Base-by-base conservation (phyloP, 2,329 filamentous ascomycete genomes). In the Gremmenia infestans region DNA sequence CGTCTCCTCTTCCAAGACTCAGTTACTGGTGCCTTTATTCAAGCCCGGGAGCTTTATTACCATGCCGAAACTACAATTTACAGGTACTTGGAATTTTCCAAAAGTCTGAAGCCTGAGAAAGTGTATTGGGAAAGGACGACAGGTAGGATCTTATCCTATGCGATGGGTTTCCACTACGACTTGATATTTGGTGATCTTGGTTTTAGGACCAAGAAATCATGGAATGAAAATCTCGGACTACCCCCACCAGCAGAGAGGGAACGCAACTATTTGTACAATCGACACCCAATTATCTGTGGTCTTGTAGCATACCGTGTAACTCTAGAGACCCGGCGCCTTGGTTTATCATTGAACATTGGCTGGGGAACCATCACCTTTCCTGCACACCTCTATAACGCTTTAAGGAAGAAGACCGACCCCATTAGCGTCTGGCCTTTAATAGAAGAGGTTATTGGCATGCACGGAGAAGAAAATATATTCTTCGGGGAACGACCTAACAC, bases 201-300 rank as follows among this genome's bases (percentile, higher is more conserved):
- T 32, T 32, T 32, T 32, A 9, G 8, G 28, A 32, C 8, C 28
- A 32, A 32, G 28, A 3, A 0, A 32, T 9, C 8, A 9, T 32
- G 8, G 9, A 9, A 9, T 9, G 28, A 32, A 32, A 2, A 9
- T 2, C 9, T 32, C 2, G 28, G 28, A 32, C 8, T 32, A 9
- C 28, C 28, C 28, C 28, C 28, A 45, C 5, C 19, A 2, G 9
- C 11, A 14, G 54, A 46, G 19, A 22, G 17, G 3, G 56, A 59
- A 19, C 39, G 43, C 8, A 50, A 54, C 25, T 61, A 57, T 35
- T 19, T 61, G 2, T 49, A 48, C 19, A 54, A 50, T 42, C 40
- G 51, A n/a, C 50, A 61, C 6, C 59, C 59, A 14, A 40, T 60
- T 12, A 48, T 61, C 6, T 59, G 54, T 17, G 57, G 59, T 1